Evolutionary conservation across 352 stramenopile genomes (phyloP), one percentile per base, ranked within the genome.

Genomic region (Pythium vanterpoolii): DNA sequence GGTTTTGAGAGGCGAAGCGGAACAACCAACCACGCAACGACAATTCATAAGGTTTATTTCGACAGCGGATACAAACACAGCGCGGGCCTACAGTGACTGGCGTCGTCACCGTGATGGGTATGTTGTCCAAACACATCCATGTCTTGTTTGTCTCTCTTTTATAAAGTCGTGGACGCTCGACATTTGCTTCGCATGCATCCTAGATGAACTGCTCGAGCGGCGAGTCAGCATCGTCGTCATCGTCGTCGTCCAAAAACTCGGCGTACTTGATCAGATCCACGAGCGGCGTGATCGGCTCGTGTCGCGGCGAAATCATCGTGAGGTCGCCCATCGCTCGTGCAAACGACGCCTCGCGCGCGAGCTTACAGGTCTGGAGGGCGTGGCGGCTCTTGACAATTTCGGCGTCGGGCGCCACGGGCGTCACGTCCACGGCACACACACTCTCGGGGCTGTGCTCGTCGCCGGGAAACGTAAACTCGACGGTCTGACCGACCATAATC

Each of bases 211-310:
- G 68, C 52, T 86, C 76, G 51, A 77, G 73, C 21, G 70, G 70
- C 62, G 40, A 72, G 33, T 52, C 86, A 10, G 48, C 19, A 10
- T 49, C 48, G 30, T 54, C 76, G 56, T 83, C 64, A 64, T 90
- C 48, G 30, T 54, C 76, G 56, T 82, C 64, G 64, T 90, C 49
- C 8, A 93, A 76, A 57, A 89, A 73, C 62, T 88, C 83, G 21
- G 83, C 83, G 61, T 90, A 90, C 77, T 93, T 88, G 74, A 93
- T 93, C 44, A 93, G 58, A 58, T 93, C 83, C 36, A 93, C 71
- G 61, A 79, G 77, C 58, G 88, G 78, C 68, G 87, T 86, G 62
- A 93, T 77, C 28, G 83, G 83, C 54, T 86, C 69, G 67, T 90
- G 77, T 56, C 83, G 80, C 33, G 81, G 83, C 51, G 83, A 90